Percentiles rank a stretch among this genome's conserved stretches.
Conservation (phyloP, 2,329 filamentous ascomycete species). For the Leptodontidium sp. region DNA sequence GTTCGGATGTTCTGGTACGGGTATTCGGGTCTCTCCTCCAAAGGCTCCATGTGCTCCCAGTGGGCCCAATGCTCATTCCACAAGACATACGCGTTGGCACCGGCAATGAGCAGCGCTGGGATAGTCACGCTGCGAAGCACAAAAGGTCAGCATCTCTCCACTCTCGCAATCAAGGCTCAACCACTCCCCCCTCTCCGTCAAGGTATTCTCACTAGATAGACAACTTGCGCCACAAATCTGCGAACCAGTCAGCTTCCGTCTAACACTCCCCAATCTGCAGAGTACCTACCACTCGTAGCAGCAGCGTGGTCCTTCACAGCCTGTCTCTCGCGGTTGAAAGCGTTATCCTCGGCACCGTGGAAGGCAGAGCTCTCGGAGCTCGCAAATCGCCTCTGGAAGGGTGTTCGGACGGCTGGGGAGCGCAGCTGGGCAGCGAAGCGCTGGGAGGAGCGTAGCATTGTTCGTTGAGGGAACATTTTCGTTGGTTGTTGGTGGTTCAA, state of each 20-base stretch:
- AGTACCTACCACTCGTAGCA: slow-evolving; percentile 77
- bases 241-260: slow-evolving; percentile 48
- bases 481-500: slow-evolving; percentile 41
- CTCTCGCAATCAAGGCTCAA: not conserved
- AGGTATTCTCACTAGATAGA: slow-evolving; percentile 81
- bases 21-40: slow-evolving; percentile 93
- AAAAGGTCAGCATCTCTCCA: slow-evolving; percentile 37
- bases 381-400: slow-evolving; percentile 75
- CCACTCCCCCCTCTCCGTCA: slow-evolving; percentile 18
- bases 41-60: slow-evolving; percentile 82
- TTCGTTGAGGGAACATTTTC: slow-evolving; percentile 71
- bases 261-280: not conserved
- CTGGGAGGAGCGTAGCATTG: slow-evolving; percentile 67
- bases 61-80: slow-evolving; percentile 99
- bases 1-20: slow-evolving; percentile 96
- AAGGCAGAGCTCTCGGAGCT: slow-evolving; percentile 65
- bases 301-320: slow-evolving; percentile 91
- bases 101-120: slow-evolving; percentile 75
- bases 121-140: slow-evolving; percentile 69
- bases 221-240: slow-evolving; percentile 95
- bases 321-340: slow-evolving; percentile 90
- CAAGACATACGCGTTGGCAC: slow-evolving; percentile 85
- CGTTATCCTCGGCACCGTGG: slow-evolving; percentile 76
- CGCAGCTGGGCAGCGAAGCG: slow-evolving; percentile 69
- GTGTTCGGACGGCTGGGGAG: slow-evolving; percentile 59